These are phyloP conservation scores for Aspergillus incahuasiensis DNA, from an alignment of 495 filamentous ascomycete species.

Conservation along the genomic window DNA sequence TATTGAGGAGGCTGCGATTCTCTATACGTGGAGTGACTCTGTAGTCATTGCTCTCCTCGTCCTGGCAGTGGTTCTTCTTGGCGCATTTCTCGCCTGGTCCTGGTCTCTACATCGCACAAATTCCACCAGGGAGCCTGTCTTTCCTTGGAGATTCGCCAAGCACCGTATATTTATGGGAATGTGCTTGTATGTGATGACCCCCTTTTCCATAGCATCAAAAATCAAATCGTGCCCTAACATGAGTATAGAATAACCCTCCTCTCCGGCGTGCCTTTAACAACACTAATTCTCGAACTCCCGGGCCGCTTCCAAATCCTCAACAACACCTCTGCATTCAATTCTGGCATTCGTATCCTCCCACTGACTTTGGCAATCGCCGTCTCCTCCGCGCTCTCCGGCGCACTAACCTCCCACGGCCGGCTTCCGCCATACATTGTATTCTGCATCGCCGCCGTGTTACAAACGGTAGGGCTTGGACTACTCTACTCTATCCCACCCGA, in stretches of 20 bases:
- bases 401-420: not conserved
- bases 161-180: not conserved
- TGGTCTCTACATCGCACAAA: not conserved
- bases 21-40: conserved; percentile 23
- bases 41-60: conserved; percentile 17
- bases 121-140: not conserved
- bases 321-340: not conserved
- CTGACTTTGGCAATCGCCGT: not conserved
- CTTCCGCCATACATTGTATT: not conserved
- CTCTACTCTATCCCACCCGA: not conserved
- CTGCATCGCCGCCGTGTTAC: not conserved
- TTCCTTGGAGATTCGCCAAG: conserved; percentile 7
- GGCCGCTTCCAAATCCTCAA: not conserved
- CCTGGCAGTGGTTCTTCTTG: not conserved
- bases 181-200: not conserved
- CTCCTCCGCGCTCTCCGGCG: not conserved
- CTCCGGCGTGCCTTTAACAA: not conserved
- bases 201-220: not conserved
- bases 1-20: conserved; percentile 24
- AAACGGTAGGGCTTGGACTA: not conserved
- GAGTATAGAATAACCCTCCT: not conserved
- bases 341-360: not conserved
- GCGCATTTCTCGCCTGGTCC: not conserved
- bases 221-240: not conserved
- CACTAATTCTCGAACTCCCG: not conserved